A percentile compares a stretch with the other conserved stretches of the same genome.
Evolutionary conservation across 78 protist species (phyloP).

Genomic region (Isochrysis galbana): DNA sequence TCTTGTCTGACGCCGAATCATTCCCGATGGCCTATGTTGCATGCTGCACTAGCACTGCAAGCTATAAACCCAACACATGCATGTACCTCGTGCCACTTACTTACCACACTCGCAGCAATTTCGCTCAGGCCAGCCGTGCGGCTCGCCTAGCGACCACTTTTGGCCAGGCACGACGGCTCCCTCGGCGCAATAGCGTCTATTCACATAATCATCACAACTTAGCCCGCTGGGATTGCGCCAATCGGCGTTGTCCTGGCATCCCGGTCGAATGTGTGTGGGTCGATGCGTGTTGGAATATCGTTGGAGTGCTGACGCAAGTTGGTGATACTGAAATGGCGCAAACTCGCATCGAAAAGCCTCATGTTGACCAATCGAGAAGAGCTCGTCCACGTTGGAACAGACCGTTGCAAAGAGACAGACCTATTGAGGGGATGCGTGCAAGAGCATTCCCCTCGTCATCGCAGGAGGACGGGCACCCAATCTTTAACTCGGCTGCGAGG

Average conservation of each 20-base stretch:
- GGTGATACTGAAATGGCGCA: background rate
- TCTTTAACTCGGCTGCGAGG: no score
- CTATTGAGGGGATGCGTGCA: no score
- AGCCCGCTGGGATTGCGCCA: background rate
- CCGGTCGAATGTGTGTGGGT: no score
- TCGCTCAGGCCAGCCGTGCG: background rate
- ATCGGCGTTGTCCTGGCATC: background rate
- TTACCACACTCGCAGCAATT: constrained; percentile 1
- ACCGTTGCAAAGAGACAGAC: background rate
- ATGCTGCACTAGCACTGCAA: no score
- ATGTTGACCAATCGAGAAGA: background rate
- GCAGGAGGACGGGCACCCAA: no score
- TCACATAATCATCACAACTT: background rate
- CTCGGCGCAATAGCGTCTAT: background rate
- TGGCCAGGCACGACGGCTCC: background rate
- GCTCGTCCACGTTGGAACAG: background rate
- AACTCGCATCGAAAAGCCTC: background rate
- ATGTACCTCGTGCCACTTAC: no score
- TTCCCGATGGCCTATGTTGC: no score
- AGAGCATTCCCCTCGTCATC: no score
- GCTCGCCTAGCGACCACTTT: background rate
- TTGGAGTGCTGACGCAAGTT: background rate
- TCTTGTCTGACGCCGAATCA: no score
- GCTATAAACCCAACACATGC: no score
- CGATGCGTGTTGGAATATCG: no score